Evolutionary conservation across 768 basidiomycete genomes (phyloP).

Genomic region (Pleurotus tuber-regium): DNA sequence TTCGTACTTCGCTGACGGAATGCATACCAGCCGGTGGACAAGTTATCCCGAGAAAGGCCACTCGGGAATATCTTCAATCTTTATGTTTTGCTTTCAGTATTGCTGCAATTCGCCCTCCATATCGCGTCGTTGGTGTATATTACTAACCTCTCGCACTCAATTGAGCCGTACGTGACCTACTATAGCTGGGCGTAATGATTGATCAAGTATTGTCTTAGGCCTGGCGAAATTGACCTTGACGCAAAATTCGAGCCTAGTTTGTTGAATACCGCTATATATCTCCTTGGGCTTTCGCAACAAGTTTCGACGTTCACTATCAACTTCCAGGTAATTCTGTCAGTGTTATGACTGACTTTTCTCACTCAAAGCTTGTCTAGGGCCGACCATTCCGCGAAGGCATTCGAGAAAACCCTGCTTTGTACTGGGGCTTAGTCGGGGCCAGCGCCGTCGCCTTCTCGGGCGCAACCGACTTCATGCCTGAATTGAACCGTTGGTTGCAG

Average conservation of each 20-base stretch:
- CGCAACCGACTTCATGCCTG: conserved; percentile 91
- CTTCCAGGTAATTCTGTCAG: conserved; percentile 82
- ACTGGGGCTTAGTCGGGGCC: conserved; percentile 88
- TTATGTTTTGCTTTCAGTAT: conserved; percentile 89
- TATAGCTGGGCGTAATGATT: conserved; percentile 10
- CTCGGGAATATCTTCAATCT: conserved; percentile 95
- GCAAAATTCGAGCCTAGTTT: conserved; percentile 95
- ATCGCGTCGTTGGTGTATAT: conserved; percentile 91
- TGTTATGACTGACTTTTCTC: not conserved
- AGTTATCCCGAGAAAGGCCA: conserved; percentile 90
- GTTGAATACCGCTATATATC: conserved; percentile 95
- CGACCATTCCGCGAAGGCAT: conserved; percentile 99
- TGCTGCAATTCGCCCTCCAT: conserved; percentile 92
- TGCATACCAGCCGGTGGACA: conserved; percentile 81
- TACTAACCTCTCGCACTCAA: conserved; percentile 74
- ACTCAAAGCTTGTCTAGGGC: conserved; percentile 46
- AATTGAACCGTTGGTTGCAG: conserved; percentile 95
- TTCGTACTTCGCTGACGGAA: not conserved
- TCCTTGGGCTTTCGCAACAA: conserved; percentile 93
- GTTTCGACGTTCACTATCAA: conserved; percentile 99
- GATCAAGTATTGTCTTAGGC: conserved; percentile 35
- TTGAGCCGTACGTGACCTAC: conserved; percentile 65
- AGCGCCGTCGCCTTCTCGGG: conserved; percentile 90
- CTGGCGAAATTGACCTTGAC: conserved; percentile 84
- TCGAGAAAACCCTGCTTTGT: conserved; percentile 91